Conservation (phyloP, 139 green algal species). For the Chlamydomonas sp. region DNA sequence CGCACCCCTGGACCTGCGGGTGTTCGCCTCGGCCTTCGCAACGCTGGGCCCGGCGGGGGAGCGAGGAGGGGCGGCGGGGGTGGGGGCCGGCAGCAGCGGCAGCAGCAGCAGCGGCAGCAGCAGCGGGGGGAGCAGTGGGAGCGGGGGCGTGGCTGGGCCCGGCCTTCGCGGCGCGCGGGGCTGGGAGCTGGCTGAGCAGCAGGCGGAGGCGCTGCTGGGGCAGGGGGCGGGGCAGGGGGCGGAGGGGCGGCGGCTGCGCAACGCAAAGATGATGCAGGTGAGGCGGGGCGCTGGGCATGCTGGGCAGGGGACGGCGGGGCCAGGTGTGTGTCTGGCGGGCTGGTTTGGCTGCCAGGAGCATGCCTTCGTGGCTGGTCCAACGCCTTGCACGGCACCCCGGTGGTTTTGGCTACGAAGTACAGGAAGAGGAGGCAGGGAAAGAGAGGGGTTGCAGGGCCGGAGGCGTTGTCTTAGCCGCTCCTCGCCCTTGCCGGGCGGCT, state of each 20-base stretch:
- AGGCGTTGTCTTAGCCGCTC: too few species aligned
- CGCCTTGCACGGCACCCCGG: too few species aligned
- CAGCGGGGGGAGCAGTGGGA: neutral
- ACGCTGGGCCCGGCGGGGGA: neutral
- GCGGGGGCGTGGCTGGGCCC: neutral
- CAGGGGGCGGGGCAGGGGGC: neutral
- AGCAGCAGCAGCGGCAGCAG: neutral
- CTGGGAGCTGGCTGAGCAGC: neutral
- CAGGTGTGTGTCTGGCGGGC: too few species aligned
- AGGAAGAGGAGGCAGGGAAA: too few species aligned
- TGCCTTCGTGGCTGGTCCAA: too few species aligned
- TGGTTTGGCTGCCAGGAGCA: too few species aligned
- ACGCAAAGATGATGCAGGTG: constrained; percentile 13
- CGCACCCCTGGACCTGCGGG: constrained; percentile 1
- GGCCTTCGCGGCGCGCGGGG: neutral
- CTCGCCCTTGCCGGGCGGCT: too few species aligned
- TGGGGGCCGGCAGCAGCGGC: too few species aligned
- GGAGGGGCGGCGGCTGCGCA: constrained; percentile 7
- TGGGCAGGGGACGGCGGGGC: too few species aligned
- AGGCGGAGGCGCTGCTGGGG: neutral
- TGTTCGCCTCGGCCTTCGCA: neutral
- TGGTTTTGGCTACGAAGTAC: too few species aligned
- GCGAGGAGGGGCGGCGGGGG: neutral
- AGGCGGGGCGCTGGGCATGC: too few species aligned
- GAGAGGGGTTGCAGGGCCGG: too few species aligned